Base-by-base conservation (phyloP, 441 rosid genomes). In the Pelargonium fulgidum region DNA sequence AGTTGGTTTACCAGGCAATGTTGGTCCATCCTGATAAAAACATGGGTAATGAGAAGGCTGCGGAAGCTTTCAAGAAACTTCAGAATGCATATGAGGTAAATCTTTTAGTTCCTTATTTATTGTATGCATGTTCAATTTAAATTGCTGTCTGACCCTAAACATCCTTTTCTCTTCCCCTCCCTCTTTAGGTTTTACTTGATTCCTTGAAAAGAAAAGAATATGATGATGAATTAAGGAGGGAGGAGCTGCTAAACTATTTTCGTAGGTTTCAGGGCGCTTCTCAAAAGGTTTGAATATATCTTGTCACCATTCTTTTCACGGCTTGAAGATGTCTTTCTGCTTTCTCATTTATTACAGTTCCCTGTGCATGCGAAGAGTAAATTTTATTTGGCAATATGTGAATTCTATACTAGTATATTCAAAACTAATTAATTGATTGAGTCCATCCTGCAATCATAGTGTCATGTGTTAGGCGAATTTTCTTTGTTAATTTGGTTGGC, bases 11-110 rank as follows among this genome's bases (percentile, higher is more conserved):
- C 75, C 68, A 94, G 98, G 98, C 98, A 47, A 94, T 92, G 96
- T 77, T 90, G 80, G 98, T 94, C 75, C 99, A 94, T 85, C 99
- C 99, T n/a, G 99, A 94, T 77, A 90, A 94, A 83, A 94, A 94
- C 68, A 93, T 86, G 93, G 98, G 99, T 64, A 89, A 92, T 76
- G 98, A 91, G 79, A 92, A 84, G 81, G 99, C 98, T 67, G 98
- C 86, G 68, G 98, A 94, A 82, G 98, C 99, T 59, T 94, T 94
- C 81, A 94, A 94, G 82, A 94, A 87, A 71, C 98, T 92, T 85
- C 99, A 94, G 74, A 94, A 92, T 81, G 98, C 96, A 3, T 94
- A 94, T 47, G 98, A 94, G 94, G 98, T 92, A 79, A 65, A 42
- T 45, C 26, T 72, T 20, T 71, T 71, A 65, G 68, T 22, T 72